Base-by-base conservation (phyloP, 345 rosid genomes). In the Noccaea bulbosa region DNA sequence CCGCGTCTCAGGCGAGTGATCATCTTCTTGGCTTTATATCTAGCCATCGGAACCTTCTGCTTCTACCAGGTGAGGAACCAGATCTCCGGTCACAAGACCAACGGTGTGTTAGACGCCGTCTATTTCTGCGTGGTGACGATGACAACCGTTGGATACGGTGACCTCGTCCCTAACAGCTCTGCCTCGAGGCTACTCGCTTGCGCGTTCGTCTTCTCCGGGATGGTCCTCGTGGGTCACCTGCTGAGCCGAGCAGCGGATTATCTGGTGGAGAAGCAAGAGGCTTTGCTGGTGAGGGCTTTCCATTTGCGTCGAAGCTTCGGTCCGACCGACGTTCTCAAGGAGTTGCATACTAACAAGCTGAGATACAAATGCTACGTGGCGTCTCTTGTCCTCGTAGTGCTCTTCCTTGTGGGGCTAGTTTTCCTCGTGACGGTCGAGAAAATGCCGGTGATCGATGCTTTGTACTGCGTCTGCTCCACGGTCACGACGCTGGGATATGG, bases 111-210 rank as follows among this genome's bases (percentile, higher is more conserved):
- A 1, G 99, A 94, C 72, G 81, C 99, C 8, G 10, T 88, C 15
- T 94, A 91, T 67, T 89, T 91, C 75, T 85, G 90, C 58, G 66
- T 89, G 0, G 96, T 89, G 15, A 94, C 96, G 2, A 91, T 94
- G 99, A 94, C 99, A 39, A 89, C 93, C 0, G 94, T 94, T 20
- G 97, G 99, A 59, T 94, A 94, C 52, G 97, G 99, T 37, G 99
- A 94, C 84, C 92, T 94, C 6, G 91, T 89, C 35, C 99, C 97
- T 7, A 63, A 60, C 41, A 88, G 83, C 45, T 63, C 60, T 49
- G 41, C 67, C n/a, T 64, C 85, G 0, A 89, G 89, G 68, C 81
- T 94, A 51, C 85, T 94, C 14, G 89, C 95, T 52, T 89, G 90
- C 65, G 77, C 78, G 11, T 93, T 82, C 78, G 97, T 94, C 75